Base-by-base conservation (phyloP, 108 stramenopile genomes). In the Fragilariopsis cylindrus region DNA sequence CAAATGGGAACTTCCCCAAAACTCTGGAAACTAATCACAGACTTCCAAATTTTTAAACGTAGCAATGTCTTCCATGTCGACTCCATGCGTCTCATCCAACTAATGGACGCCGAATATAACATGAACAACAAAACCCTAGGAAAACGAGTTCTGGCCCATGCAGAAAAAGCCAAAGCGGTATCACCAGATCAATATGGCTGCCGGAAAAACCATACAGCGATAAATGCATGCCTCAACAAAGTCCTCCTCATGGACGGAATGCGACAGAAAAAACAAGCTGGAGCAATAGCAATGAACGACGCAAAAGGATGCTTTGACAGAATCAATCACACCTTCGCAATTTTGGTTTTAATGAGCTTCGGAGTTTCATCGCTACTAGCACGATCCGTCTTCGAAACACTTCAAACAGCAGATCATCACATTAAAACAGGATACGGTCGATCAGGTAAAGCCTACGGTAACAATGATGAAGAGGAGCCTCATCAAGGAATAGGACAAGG, bases 71-170 rank as follows among this genome's bases (percentile, higher is more conserved):
- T 30, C 2, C 2, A 30, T 30, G 30, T 30, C 30, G 30, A 30
- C 30, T 30, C 30, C 30, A 30, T 30, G 30, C 30, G 30, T 8
- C 8, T 39, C 12, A 70, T 70, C 19, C 55, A 57, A 13, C 55
- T 70, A 11, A 70, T 70, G 69, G 56, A 70, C 43, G 18, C 69
- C 1, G 53, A 57, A 57, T 58, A 30, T 53, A 70, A 57, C 54
- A 16, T 70, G 21, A 70, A 70, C 43, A 70, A 70, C 19, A 70
- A 70, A 66, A 46, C n/a, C 42, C 43, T 66, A 15, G 65, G 65
- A 41, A 41, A 45, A 13, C 65, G 16, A 16, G 47, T 66, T 41
- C 43, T 66, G 42, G 13, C 43, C 11, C 42, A 43, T 21, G 65
- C 65, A 9, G 65, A 66, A 16, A 16, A 9, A 44, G 13, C 12